Conservation (phyloP, 2,329 filamentous ascomycete species). For the Gnomoniopsis sp. region DNA sequence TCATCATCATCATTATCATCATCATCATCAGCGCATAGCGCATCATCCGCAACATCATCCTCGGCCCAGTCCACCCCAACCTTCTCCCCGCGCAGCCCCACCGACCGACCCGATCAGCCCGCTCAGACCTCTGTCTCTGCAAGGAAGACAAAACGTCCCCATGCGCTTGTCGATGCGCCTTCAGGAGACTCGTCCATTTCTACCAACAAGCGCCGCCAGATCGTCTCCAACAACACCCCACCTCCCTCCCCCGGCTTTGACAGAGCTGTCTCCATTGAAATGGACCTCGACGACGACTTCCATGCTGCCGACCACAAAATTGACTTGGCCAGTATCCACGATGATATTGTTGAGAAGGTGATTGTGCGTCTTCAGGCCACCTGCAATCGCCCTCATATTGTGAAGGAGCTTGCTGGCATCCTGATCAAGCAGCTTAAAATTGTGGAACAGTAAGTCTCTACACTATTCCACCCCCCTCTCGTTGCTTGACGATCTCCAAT, state of each 20-base stretch:
- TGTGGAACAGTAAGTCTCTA: conserved; percentile 78
- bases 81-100: conserved; percentile 21
- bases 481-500: conserved; percentile 15
- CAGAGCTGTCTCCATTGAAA: conserved; percentile 35
- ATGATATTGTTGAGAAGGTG: conserved; percentile 91
- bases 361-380: conserved; percentile 86
- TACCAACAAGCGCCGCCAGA: conserved; percentile 28
- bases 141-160: conserved; percentile 78
- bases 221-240: conserved; percentile 73
- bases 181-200: conserved; percentile 26
- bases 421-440: conserved; percentile 73
- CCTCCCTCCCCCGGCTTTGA: conserved; percentile 64
- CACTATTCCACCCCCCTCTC: conserved; percentile 10
- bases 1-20: conserved; percentile 15
- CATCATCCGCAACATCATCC: conserved; percentile 23
- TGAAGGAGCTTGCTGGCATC: conserved; percentile 86
- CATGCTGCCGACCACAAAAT: conserved; percentile 47
- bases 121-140: conserved; percentile 29
- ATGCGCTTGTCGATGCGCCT: conserved; percentile 44
- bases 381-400: conserved; percentile 86
- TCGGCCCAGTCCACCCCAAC: conserved; percentile 26
- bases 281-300: conserved; percentile 30
- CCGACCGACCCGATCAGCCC: conserved; percentile 10
- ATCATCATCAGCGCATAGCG: conserved; percentile 22
- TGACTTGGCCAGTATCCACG: conserved; percentile 80